Evolutionary conservation across 225 moss, liverwort and hornwort species (phyloP), one percentile per base, ranked within the genome.

Genomic region (Bryoerythrophyllum caledonicum): DNA sequence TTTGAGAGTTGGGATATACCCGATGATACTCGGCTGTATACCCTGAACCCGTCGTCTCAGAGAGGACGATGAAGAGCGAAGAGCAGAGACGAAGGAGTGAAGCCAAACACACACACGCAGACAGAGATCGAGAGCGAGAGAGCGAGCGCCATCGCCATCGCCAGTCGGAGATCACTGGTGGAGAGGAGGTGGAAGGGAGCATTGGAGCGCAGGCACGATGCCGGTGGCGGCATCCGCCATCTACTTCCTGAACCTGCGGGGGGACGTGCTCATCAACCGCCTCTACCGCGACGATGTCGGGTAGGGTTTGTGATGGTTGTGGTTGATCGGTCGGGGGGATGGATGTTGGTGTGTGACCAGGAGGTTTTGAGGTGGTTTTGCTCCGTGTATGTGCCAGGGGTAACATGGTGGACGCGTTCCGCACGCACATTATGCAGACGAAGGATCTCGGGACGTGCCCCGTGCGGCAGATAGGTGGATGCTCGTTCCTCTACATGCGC

Each of bases 191-290:
- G 17, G 48, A 14, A 16, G 21, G 84, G 46, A 72, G 71, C 71
- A 30, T 77, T 4, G 11, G 76, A 24, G 53, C 34, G 41, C 41
- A 25, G 59, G 60, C 79, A 83, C 62, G 30, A 90, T 90, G 89
- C 89, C 89, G 76, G 87, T 90, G 85, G 89, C 89, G 74, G 89
- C 89, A 71, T 90, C 89, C 57, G 89, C 89, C 79, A 82, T 90
- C 80, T 90, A 90, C 70, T 90, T 90, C 61, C 84, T 90, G 58
- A 90, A 90, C 72, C 82, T 90, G 40, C 78, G 89, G 52, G 89
- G 89, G 40, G 89, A 90, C 40, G 89, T 90, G 74, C 89, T 90
- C 82, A 90, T 90, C 78, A 90, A 87, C 27, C 84, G 89, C 8
- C 81, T 90, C 65, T 90, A 90, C 70, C 89, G 89, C 4, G 89